Percentiles rank a stretch among this genome's conserved stretches.
Conservation (phyloP, 2,329 filamentous ascomycete species). For the Bipolaris oryzae region DNA sequence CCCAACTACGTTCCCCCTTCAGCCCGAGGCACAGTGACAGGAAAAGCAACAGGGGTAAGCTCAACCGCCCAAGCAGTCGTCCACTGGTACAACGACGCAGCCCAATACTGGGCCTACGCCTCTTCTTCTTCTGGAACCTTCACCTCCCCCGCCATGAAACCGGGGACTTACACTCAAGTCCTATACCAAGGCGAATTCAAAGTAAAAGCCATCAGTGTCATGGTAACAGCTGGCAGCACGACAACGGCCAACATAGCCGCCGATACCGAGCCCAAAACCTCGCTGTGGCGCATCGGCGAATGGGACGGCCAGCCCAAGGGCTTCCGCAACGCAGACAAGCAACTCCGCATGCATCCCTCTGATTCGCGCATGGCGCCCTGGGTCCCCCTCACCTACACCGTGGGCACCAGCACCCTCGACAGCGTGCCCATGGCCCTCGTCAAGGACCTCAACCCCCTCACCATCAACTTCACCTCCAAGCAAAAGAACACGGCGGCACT, state of each 20-base stretch:
- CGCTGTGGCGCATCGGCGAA: conserved; percentile 68
- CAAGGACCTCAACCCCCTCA: conserved; percentile 65
- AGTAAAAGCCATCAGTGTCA: conserved; percentile 55
- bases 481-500: conserved; percentile 58
- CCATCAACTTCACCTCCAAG: conserved; percentile 64
- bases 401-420: conserved; percentile 59
- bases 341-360: conserved; percentile 71
- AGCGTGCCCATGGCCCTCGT: conserved; percentile 72
- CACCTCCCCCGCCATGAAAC: conserved; percentile 69
- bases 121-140: conserved; percentile 59
- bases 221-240: conserved; percentile 57
- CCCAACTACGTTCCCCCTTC: conserved; percentile 63
- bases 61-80: conserved; percentile 62
- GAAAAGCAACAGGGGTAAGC: conserved; percentile 64
- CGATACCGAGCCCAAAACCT: conserved; percentile 55
- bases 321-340: conserved; percentile 70
- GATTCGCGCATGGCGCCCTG: conserved; percentile 68
- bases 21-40: conserved; percentile 64
- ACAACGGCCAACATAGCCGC: conserved; percentile 60
- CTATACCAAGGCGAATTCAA: conserved; percentile 66
- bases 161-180: conserved; percentile 71
- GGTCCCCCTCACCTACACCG: conserved; percentile 66
- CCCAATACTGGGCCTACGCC: conserved; percentile 70
- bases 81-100: conserved; percentile 67
- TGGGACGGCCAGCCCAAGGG: conserved; percentile 66